Conservation (phyloP, 768 basidiomycete genomes). For the Lentinula sp. region DNA sequence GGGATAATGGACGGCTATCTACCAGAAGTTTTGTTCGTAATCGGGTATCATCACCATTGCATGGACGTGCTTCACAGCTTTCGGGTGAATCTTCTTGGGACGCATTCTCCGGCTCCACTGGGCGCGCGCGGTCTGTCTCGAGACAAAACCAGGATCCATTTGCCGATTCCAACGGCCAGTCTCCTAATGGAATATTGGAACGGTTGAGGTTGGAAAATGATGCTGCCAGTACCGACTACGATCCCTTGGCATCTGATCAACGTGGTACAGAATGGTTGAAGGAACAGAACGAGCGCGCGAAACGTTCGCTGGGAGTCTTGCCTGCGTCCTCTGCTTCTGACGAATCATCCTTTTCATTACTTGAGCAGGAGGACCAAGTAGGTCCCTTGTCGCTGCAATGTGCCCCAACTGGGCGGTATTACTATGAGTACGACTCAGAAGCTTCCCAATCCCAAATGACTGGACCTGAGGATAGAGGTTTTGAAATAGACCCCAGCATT, state of each 20-base stretch:
- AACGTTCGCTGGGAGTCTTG: conserved; percentile 51
- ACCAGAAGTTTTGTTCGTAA: background rate
- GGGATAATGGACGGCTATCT: conserved; percentile 32
- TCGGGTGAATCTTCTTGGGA: conserved; percentile 15
- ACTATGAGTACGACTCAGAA: conserved; percentile 60
- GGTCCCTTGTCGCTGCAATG: conserved; percentile 61
- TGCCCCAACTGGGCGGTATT: conserved; percentile 65
- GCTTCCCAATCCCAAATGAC: conserved; percentile 42
- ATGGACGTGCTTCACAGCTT: conserved; percentile 6
- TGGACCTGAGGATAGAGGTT: conserved; percentile 42
- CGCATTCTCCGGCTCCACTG: conserved; percentile 5
- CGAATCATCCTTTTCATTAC: conserved; percentile 33
- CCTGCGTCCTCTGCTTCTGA: conserved; percentile 59
- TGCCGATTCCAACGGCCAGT: conserved; percentile 21
- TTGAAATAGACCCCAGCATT: conserved; percentile 23
- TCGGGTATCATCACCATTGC: background rate
- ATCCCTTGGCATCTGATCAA: conserved; percentile 46
- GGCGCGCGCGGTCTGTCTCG: conserved; percentile 7
- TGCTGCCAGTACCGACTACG: conserved; percentile 34
- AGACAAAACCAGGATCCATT: conserved; percentile 16
- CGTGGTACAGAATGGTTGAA: conserved; percentile 77
- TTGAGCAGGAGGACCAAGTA: conserved; percentile 32
- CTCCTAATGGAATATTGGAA: conserved; percentile 46
- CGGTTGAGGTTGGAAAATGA: conserved; percentile 49
- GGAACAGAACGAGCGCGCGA: conserved; percentile 69